Base-by-base conservation (phyloP, 257 asterid genomes). In the Nicotiana paniculata region DNA sequence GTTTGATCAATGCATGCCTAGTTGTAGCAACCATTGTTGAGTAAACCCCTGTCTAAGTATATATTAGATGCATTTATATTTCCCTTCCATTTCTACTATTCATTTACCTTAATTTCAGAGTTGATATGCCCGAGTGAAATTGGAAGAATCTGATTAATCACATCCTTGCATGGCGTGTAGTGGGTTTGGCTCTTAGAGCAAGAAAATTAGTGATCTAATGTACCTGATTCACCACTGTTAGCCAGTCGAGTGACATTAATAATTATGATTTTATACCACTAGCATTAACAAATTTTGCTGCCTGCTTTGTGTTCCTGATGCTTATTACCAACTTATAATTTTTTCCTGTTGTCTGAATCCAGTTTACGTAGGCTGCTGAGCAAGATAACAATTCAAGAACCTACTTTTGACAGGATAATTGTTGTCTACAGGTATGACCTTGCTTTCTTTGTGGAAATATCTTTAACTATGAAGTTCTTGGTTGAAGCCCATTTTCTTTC, bases 361-460 rank as follows among this genome's bases (percentile, higher is more conserved):
- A 96, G 99, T 88, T 89, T 93, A 32, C 88, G 89, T 88, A 96
- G 90, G 85, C 86, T 96, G 85, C 70, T 88, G 81, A 89, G 92
- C 86, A 87, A 90, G 85, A 89, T 88, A 85, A 91, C 97, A 69
- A 94, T 96, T 85, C 99, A 96, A 88, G 98, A 96, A 83, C 99
- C 99, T 55, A 94, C 99, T 43, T 94, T 96, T 86, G 99, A 96
- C 88, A 89, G 99, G 94, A 94, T 96, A 84, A 96, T 94, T 77
- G 98, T 96, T 85, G 91, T 96, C 83, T 96, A 96, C 97, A 94
- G 99, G 99, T 96, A 93, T 74, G 78, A 17, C 21, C 82, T 82
- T 82, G 4, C 61, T 13, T 48, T 48, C 39, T 46, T 74, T 48
- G 79, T 18, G 79, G 62, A 74, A 48, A 48, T 48, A 26, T 74